Conservation (phyloP, 2,329 filamentous ascomycete species). For the Trichocomaceae sp. region DNA sequence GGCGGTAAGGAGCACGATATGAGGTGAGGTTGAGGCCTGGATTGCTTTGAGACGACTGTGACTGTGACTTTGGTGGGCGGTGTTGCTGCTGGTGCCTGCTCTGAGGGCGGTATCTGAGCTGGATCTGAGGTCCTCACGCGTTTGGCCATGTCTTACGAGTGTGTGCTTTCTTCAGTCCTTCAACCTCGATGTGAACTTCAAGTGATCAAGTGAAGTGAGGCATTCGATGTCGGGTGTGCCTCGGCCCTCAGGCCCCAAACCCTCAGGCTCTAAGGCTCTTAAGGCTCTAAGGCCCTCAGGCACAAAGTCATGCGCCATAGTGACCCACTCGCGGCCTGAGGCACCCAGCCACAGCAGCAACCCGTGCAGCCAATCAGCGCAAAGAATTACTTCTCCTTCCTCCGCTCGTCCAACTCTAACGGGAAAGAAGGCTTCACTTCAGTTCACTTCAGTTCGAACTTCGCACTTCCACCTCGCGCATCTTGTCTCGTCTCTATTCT, state of each 20-base stretch:
- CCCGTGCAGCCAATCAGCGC: slow-evolving; percentile 8
- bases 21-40: slow-evolving; percentile 31
- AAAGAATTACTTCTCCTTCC: slow-evolving; percentile 1
- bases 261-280: background rate
- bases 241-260: too few relatives aligned
- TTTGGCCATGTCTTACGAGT: slow-evolving; percentile 50
- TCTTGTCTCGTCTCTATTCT: background rate
- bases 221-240: too few relatives aligned
- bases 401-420: too few relatives aligned
- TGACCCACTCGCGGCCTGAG: background rate
- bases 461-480: background rate
- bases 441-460: too few relatives aligned
- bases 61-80: slow-evolving; percentile 50
- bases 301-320: background rate
- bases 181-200: too few relatives aligned
- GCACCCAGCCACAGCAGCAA: slow-evolving; percentile 16
- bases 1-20: slow-evolving; percentile 81
- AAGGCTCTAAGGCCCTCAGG: background rate
- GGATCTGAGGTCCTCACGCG: slow-evolving; percentile 46
- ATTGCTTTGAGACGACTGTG: slow-evolving; percentile 28
- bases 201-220: background rate
- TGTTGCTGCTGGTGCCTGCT: slow-evolving; percentile 11
- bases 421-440: too few relatives aligned
- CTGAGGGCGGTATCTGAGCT: slow-evolving; percentile 4
- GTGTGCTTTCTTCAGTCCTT: too few relatives aligned